Conservation (phyloP, 176 grass and related monocot genomes). For the Neostapfia colusana region DNA sequence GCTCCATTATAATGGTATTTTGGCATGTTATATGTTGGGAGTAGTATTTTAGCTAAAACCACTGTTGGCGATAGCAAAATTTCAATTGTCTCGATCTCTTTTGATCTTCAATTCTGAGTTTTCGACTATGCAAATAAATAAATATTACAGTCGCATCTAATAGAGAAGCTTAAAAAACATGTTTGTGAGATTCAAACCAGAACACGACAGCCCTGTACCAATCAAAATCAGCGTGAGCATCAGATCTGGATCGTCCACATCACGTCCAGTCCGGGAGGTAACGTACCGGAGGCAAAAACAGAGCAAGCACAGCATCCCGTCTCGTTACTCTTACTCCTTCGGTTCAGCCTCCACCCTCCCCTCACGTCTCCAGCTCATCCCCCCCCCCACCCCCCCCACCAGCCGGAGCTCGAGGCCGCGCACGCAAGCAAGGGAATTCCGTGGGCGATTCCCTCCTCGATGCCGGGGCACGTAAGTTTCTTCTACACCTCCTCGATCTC, state of each 20-base stretch:
- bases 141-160: no score
- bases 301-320: neutral
- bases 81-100: no score
- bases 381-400: neutral
- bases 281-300: neutral
- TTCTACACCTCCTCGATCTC: neutral
- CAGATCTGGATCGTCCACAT: constrained; percentile 14
- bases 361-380: neutral
- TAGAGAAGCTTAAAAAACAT: no score
- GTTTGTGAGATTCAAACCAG: no score
- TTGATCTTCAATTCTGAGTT: no score
- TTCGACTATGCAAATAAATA: no score
- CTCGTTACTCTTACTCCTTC: neutral
- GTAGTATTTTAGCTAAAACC: no score
- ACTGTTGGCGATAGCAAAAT: no score
- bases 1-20: no score
- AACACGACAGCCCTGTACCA: neutral
- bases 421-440: neutral
- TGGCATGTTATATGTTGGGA: no score
- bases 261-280: neutral
- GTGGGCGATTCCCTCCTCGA: neutral
- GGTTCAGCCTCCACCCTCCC: neutral
- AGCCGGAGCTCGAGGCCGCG: neutral
- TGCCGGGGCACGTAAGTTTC: constrained; percentile 29
- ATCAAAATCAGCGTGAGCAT: neutral